Evolutionary conservation across 2,329 filamentous ascomycete genomes (phyloP).

Genomic region (Zalaria sp.): DNA sequence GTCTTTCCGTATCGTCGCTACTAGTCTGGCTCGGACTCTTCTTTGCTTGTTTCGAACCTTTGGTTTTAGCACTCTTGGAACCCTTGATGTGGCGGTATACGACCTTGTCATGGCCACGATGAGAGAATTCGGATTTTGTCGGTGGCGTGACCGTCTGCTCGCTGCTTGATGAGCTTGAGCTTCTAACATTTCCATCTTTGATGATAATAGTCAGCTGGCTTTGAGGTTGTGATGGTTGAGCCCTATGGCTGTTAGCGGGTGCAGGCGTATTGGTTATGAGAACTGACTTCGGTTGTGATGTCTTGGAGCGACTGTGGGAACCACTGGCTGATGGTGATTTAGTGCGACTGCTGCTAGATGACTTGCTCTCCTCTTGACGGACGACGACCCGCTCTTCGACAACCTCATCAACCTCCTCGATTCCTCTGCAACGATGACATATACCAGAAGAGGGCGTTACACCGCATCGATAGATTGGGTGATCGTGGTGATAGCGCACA

Average conservation of each 20-base stretch:
- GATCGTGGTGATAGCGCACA: constrained; percentile 3
- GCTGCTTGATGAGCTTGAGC: background rate
- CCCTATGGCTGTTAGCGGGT: background rate
- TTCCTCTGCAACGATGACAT: constrained; percentile 1
- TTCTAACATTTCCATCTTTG: background rate
- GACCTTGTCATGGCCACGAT: background rate
- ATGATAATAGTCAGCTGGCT: background rate
- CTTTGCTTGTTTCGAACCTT: background rate
- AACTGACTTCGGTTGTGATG: too few species aligned
- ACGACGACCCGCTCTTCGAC: background rate
- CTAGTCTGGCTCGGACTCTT: too few species aligned
- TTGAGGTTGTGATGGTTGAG: background rate
- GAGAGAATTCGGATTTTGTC: too few species aligned
- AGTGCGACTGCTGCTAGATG: background rate
- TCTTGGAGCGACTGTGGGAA: background rate
- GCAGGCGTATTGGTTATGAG: too few species aligned
- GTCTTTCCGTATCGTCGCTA: too few species aligned
- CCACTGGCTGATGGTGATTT: background rate
- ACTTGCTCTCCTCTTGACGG: background rate
- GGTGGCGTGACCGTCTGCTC: background rate
- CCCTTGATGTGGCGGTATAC: background rate
- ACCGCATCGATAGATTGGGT: constrained; percentile 1
- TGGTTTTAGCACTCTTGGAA: background rate
- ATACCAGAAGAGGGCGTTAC: background rate
- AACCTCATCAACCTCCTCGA: background rate